Conservation (phyloP, 1,139 yeast species). For the Taphrina confusa region DNA sequence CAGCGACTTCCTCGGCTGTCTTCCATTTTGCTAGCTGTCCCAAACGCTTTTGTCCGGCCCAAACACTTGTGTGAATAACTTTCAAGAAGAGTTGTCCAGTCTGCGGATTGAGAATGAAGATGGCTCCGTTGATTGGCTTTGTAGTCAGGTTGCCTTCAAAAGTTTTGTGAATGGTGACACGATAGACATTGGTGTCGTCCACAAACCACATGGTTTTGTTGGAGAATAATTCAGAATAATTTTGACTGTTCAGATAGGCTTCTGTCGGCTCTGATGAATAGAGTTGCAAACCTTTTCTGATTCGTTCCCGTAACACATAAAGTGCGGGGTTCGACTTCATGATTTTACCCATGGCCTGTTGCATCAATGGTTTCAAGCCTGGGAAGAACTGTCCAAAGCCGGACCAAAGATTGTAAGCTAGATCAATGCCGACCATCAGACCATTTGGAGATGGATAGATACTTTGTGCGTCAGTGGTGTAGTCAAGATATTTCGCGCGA, state of each 20-base stretch:
- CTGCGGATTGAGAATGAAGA: slow-evolving; percentile 84
- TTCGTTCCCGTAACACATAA: slow-evolving; percentile 86
- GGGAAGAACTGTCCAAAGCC: slow-evolving; percentile 98
- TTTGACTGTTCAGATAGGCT: slow-evolving; percentile 82
- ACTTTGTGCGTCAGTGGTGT: slow-evolving; percentile 82
- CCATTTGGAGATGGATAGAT: slow-evolving; percentile 95
- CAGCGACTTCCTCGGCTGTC: slow-evolving; percentile 96
- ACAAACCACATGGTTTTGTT: slow-evolving; percentile 55
- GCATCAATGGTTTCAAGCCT: slow-evolving; percentile 85
- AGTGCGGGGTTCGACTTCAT: slow-evolving; percentile 95
- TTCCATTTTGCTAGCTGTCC: slow-evolving; percentile 97
- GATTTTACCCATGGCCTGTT: slow-evolving; percentile 88
- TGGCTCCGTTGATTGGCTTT: slow-evolving; percentile 90
- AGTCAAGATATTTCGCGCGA: slow-evolving; percentile 87
- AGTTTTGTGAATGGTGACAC: slow-evolving; percentile 86
- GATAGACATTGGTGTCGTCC: slow-evolving; percentile 37
- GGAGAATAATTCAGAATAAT: slow-evolving; percentile 86
- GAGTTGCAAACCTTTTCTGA: slow-evolving; percentile 88
- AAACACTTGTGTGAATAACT: slow-evolving; percentile 88
- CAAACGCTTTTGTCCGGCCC: slow-evolving; percentile 95
- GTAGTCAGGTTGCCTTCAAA: slow-evolving; percentile 91
- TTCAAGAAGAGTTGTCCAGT: slow-evolving; percentile 86
- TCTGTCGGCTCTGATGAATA: slow-evolving; percentile 94
- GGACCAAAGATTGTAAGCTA: slow-evolving; percentile 94
- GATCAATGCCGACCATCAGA: slow-evolving; percentile 81